Conservation (phyloP, 2,329 filamentous ascomycete genomes). For the Alternaria novae-zelandiae region DNA sequence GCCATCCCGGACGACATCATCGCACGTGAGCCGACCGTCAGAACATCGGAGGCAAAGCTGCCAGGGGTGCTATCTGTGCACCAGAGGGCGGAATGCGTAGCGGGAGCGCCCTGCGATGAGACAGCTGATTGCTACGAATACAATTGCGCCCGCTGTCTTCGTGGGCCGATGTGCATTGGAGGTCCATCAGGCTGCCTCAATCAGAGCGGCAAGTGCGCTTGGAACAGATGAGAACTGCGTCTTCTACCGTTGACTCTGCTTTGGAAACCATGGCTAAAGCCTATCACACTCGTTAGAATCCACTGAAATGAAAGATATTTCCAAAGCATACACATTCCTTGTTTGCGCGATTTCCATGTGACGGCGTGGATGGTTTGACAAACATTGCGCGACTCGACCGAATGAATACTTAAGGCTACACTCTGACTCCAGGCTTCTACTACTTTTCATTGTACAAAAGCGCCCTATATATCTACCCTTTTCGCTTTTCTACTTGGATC, state of each 20-base stretch:
- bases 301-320: fast-evolving
- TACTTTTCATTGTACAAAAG: not conserved
- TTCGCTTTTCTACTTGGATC: not conserved
- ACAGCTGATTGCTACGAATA: too few species aligned
- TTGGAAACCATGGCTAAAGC: not conserved
- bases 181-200: too few species aligned
- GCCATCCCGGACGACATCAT: not conserved
- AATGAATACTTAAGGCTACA: not conserved
- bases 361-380: not conserved
- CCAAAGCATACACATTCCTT: not conserved
- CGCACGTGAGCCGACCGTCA: fast-evolving
- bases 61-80: not conserved
- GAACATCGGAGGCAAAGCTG: fast-evolving
- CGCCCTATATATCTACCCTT: not conserved
- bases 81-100: too few species aligned
- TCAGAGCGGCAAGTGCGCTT: not conserved
- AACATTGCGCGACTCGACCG: not conserved
- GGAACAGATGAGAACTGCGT: not conserved
- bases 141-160: not conserved
- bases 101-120: too few species aligned
- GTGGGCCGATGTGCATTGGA: too few species aligned
- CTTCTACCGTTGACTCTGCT: not conserved
- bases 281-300: not conserved
- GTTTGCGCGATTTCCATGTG: not conserved
- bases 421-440: not conserved